Base-by-base conservation (phyloP, 108 stramenopile genomes). In the Cyclotella cryptica region DNA sequence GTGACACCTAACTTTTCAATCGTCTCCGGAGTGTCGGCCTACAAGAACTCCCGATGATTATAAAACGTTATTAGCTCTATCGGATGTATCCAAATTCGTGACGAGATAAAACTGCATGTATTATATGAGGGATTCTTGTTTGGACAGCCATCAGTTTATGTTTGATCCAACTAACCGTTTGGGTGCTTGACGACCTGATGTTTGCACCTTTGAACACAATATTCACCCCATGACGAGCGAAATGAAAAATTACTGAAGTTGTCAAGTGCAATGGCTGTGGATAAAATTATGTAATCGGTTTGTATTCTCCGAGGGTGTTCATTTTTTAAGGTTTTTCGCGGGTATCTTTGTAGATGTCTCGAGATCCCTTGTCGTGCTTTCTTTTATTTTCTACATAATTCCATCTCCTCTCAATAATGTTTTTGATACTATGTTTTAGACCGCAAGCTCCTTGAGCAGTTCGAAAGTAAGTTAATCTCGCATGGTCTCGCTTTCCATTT, bases 251-350 rank as follows among this genome's bases (percentile, higher is more conserved):
- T 64, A 75, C 35, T 66, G 47, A 49, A 49, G 35, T 35, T 35
- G 35, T 35, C 35, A 5, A 51, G 49, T 17, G 49, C 22, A 9
- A 58, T 73, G 44, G 52, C n/a, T 70, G 69, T 40, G 30, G 69
- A 70, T 1, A 70, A 28, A 22, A 21, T 39, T 67, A 35, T 58
- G 2, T 63, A 58, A 47, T 69, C 67, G 77, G 77, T 77, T 77
- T 77, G 77, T 77, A 77, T 77, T 77, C 77, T 77, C 77, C 61
- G 77, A 77, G 77, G 77, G 27, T 62, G 60, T 21, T 12, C 49
- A 27, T 58, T 8, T 55, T 55, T 55, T 55, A 55, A 21, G 57
- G 17, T 1, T 58, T 27, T 28, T 13, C 26, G 57, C 22, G 6
- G 6, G 2, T 3, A 49, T n/a, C 3, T 3, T 49, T 49, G n/a